Evolutionary conservation across 129 eudicot genomes (phyloP).

Genomic region (Helichrysum umbraculigerum): DNA sequence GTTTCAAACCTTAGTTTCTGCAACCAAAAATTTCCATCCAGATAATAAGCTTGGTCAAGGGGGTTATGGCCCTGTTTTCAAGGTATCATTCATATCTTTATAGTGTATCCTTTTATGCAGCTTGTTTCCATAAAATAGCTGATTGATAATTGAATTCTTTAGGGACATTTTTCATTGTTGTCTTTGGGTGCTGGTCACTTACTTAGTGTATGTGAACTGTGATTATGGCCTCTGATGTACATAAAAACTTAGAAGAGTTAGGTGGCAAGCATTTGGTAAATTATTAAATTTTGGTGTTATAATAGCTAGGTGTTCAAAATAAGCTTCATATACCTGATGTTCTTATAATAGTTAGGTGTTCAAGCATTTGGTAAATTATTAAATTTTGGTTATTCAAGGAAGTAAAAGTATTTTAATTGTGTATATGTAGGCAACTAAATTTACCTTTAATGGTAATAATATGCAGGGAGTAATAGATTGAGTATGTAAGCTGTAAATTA

Average conservation of each 20-base stretch:
- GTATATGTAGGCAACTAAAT: neutral
- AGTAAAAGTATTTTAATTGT: too few species aligned
- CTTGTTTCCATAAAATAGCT: neutral
- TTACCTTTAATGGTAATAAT: neutral
- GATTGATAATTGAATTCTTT: neutral
- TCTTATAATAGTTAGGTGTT: neutral
- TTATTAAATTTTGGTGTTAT: too few species aligned
- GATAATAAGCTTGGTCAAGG: slow-evolving; percentile 81
- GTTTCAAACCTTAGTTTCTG: slow-evolving; percentile 56
- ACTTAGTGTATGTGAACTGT: too few species aligned
- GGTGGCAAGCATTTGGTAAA: too few species aligned
- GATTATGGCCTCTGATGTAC: too few species aligned
- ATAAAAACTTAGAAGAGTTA: too few species aligned
- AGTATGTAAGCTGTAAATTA: neutral
- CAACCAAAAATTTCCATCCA: slow-evolving; percentile 60
- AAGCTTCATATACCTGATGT: neutral
- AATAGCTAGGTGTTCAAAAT: too few species aligned
- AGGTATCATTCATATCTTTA: slow-evolving; percentile 37
- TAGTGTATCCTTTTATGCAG: neutral
- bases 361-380: neutral
- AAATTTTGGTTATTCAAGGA: too few species aligned
- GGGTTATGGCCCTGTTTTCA: slow-evolving; percentile 81
- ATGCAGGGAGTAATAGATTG: neutral
- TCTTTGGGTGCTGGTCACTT: too few species aligned
- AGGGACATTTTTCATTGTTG: neutral